Conservation (phyloP, 257 asterid species). For the Solanum acaule region DNA sequence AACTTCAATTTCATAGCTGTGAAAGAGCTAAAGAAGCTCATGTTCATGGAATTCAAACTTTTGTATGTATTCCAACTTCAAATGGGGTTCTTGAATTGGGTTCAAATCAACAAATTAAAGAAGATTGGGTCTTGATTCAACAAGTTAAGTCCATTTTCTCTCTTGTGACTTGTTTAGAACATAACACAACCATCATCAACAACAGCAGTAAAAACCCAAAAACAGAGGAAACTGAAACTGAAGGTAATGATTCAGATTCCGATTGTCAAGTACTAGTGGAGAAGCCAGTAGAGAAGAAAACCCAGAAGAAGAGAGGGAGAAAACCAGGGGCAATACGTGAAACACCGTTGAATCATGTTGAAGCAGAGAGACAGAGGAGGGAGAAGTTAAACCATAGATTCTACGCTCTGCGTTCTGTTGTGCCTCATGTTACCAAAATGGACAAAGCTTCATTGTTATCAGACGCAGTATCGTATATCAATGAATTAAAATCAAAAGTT, state of each 20-base stretch:
- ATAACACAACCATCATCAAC: background rate
- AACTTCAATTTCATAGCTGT: constrained; percentile 46
- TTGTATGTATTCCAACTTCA: constrained; percentile 50
- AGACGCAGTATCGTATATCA: constrained; percentile 72
- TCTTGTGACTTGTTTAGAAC: background rate
- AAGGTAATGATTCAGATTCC: background rate
- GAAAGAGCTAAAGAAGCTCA: constrained; percentile 67
- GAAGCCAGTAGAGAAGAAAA: background rate
- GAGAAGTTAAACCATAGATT: constrained; percentile 85
- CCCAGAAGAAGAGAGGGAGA: constrained; percentile 48
- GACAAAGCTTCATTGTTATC: constrained; percentile 73
- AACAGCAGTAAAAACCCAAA: background rate
- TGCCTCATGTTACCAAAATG: constrained; percentile 71
- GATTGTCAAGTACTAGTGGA: background rate
- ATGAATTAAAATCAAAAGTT: constrained; percentile 44
- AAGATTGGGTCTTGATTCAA: constrained; percentile 43
- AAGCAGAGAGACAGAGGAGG: constrained; percentile 82
- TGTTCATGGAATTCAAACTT: constrained; percentile 53
- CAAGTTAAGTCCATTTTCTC: constrained; percentile 36
- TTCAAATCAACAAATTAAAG: constrained; percentile 29
- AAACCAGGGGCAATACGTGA: constrained; percentile 29
- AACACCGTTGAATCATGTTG: constrained; percentile 56
- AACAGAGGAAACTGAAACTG: background rate
- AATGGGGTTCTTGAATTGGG: constrained; percentile 65
- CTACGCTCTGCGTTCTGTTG: constrained; percentile 69